Conservation (phyloP, 768 basidiomycete genomes). For the Trametes coccinea region DNA sequence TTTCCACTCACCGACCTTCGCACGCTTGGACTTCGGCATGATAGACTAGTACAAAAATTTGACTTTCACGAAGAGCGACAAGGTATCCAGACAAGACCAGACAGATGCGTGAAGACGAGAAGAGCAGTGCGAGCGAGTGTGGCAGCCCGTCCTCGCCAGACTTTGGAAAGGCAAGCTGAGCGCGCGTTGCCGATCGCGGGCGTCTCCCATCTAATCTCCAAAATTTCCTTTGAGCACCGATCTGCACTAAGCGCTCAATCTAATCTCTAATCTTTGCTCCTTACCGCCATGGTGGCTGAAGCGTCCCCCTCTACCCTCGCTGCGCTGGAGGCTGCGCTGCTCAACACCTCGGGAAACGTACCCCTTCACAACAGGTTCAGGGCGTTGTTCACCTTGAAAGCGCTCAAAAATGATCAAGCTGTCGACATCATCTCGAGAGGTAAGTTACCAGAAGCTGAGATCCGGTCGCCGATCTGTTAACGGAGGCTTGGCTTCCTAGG, state of each 20-base stretch:
- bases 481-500: constrained; percentile 44
- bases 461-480: background rate
- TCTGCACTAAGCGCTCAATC: constrained; percentile 13
- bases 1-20: constrained; percentile 66
- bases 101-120: background rate
- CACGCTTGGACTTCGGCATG: constrained; percentile 90
- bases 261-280: constrained; percentile 27
- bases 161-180: constrained; percentile 3
- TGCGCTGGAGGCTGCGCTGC: constrained; percentile 70
- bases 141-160: constrained; percentile 1
- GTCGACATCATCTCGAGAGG: constrained; percentile 86
- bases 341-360: constrained; percentile 71
- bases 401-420: constrained; percentile 74
- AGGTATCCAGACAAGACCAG: background rate
- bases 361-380: constrained; percentile 87
- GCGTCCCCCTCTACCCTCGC: constrained; percentile 49
- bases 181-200: constrained; percentile 11
- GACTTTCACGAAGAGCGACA: background rate
- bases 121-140: background rate
- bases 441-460: constrained; percentile 30
- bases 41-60: background rate
- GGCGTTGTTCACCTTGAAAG: constrained; percentile 89
- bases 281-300: constrained; percentile 25
- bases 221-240: constrained; percentile 16
- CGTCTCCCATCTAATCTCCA: constrained; percentile 25